phyloP scores from a whole-genome alignment of 2,329 filamentous ascomycete species.

The Xylaria sp. region DNA sequence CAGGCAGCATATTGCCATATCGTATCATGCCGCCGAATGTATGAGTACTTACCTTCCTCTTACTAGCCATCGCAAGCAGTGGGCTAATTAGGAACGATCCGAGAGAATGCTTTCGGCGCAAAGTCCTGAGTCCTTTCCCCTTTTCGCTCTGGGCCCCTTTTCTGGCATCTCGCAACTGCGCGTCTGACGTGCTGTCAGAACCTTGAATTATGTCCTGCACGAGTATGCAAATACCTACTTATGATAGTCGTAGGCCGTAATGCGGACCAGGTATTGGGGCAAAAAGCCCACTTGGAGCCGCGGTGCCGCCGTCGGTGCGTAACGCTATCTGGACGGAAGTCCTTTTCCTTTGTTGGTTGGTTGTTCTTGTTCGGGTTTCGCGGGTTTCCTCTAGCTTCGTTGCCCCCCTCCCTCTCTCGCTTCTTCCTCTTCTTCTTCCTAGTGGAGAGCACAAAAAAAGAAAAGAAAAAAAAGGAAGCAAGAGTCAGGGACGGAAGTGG shows the following conservation, averaged over 20 bases:
- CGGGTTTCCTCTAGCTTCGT: no score
- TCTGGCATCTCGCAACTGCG: not conserved
- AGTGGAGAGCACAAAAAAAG: no score
- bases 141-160: not conserved
- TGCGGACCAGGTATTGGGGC: not conserved
- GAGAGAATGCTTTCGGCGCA: not conserved
- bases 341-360: not conserved
- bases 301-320: conserved; percentile 1
- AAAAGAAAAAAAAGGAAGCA: no score
- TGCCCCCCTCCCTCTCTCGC: no score
- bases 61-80: no score
- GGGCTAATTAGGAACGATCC: not conserved
- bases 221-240: no score
- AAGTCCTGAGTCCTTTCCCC: not conserved
- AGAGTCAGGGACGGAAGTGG: no score
- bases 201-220: not conserved
- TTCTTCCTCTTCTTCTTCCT: no score
- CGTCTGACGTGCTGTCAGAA: not conserved
- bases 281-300: not conserved
- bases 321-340: not conserved
- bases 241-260: no score
- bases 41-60: no score
- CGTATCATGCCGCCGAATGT: no score
- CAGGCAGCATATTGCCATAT: no score
- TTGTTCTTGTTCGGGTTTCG: not conserved